Evolutionary conservation across 192 early-diverging fungal species (phyloP), one percentile per base, ranked within the genome.

Genomic region (Gryganskiella cystojenkinii): DNA sequence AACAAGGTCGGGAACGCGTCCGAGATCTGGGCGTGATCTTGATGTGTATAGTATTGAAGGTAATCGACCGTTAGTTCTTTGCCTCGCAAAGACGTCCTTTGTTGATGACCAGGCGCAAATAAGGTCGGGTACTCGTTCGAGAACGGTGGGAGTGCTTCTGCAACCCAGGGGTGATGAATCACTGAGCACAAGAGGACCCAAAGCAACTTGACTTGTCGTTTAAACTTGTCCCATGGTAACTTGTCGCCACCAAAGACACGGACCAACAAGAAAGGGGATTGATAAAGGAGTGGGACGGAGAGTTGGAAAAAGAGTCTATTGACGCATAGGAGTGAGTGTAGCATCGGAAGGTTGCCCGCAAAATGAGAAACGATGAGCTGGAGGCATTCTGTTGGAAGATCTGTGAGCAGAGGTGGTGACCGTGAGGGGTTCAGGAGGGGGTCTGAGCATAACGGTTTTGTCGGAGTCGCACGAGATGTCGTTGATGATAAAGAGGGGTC

Each of bases 11-110:
- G 62, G 8, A 72, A 52, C 0, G 70, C 61, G 22, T 64, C 55
- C 19, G 70, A 58, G 52, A 72, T 44, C 3, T 33, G 14, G 7
- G 35, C 22, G 52, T 64, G 70, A 24, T 46, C 37, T 9, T 72
- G 70, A 24, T 72, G 40, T 10, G 35, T 72, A 37, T 72, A 72
- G 27, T 43, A 64, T 10, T 34, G 61, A n/a, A 72, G 54, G 58
- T 72, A 72, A 28, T 72, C 70, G 1, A 58, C 22, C 2, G 70
- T 72, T 37, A 72, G 15, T 31, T 59, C 31, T 3, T 17, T 30
- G n/a, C n/a, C 47, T 27, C 49, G 31, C 22, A 28, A 47, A 50
- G 50, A 20, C 30, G 30, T 30, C 28, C 25, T 43, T 25, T 20
- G 17, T 31, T 14, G 13, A 19, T 15, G 11, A 1, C 25, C n/a